A percentile compares a stretch with the other conserved stretches of the same genome.
Evolutionary conservation across 805 yeast genomes (phyloP).

Genomic region (Metschnikowia orientalis): DNA sequence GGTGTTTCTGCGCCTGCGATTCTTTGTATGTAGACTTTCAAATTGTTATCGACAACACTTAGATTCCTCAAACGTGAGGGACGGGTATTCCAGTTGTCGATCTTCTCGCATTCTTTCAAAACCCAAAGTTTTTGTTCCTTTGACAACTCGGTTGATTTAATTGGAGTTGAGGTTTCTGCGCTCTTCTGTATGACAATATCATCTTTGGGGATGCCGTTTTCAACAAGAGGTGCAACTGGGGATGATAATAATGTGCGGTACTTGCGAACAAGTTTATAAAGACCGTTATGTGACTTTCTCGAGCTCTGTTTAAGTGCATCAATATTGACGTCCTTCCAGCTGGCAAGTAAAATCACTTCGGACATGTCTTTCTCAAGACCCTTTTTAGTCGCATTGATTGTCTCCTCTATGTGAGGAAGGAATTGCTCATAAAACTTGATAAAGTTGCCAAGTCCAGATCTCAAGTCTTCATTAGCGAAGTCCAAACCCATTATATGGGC

Average conservation of each 20-base stretch:
- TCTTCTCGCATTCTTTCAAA: constrained; percentile 23
- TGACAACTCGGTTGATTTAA: constrained; percentile 5
- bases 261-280: constrained; percentile 79
- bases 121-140: constrained; percentile 12
- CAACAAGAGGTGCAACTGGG: constrained; percentile 52
- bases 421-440: constrained; percentile 67
- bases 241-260: constrained; percentile 61
- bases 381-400: constrained; percentile 44
- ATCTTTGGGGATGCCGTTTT: constrained; percentile 45
- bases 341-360: constrained; percentile 83
- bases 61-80: constrained; percentile 54
- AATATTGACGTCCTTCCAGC: constrained; percentile 95
- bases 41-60: constrained; percentile 47
- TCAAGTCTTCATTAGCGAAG: constrained; percentile 18
- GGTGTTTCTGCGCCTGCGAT: constrained; percentile 40
- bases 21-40: constrained; percentile 44
- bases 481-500: constrained; percentile 38
- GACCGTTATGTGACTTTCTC: constrained; percentile 74
- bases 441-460: constrained; percentile 51
- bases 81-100: constrained; percentile 52
- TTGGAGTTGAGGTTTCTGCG: constrained; percentile 1
- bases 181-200: constrained; percentile 3
- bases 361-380: constrained; percentile 70
- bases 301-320: constrained; percentile 94
- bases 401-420: constrained; percentile 41